Conservation (phyloP, 768 basidiomycete genomes). For the Chiua virens region DNA sequence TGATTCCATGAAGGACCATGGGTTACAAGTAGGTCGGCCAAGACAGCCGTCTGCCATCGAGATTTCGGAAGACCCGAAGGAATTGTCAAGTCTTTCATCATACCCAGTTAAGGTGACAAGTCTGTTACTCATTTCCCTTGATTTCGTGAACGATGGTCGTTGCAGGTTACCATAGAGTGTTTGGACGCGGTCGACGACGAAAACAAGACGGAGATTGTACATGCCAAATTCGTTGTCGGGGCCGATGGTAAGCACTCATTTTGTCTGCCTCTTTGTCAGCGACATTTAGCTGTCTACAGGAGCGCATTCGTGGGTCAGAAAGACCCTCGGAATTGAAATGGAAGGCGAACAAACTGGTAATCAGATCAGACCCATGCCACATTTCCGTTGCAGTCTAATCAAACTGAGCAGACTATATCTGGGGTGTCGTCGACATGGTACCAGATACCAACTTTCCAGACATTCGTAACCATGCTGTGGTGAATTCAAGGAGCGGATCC, state of each 20-base stretch:
- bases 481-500: constrained; percentile 67
- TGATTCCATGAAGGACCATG: constrained; percentile 36
- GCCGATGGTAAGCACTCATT: constrained; percentile 31
- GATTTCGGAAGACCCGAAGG: constrained; percentile 36
- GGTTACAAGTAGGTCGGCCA: constrained; percentile 37
- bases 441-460: constrained; percentile 78
- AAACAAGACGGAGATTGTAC: constrained; percentile 31
- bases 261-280: background rate
- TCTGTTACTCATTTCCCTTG: no score
- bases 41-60: constrained; percentile 31
- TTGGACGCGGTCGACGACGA: constrained; percentile 28
- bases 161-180: constrained; percentile 24
- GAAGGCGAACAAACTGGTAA: constrained; percentile 47
- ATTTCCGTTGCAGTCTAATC: background rate
- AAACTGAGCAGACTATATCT: constrained; percentile 57
- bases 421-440: constrained; percentile 77
- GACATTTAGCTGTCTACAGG: constrained; percentile 24
- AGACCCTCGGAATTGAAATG: constrained; percentile 43
- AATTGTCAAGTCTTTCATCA: constrained; percentile 32
- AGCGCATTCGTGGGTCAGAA: constrained; percentile 47
- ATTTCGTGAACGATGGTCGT: background rate
- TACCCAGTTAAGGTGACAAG: constrained; percentile 33
- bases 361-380: background rate
- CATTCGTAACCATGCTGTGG: constrained; percentile 58
- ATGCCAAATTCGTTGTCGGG: constrained; percentile 37